Evolutionary conservation across 768 basidiomycete genomes (phyloP), one percentile per base, ranked within the genome.

Genomic region (Austroboletus festivus): DNA sequence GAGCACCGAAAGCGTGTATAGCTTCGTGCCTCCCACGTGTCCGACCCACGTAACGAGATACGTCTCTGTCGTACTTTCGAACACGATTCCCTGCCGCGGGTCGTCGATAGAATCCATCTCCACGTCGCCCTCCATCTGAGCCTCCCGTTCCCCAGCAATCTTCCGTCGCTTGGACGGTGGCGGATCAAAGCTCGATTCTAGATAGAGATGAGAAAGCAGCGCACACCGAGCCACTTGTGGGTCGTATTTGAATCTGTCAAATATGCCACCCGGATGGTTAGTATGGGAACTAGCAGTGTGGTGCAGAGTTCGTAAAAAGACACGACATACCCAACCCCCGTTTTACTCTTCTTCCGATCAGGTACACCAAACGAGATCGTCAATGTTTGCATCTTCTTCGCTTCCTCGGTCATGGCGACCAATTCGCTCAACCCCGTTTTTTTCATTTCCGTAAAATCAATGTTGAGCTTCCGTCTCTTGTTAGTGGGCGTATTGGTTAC

Each of bases 171-270:
- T 68, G 11, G 47, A n/a, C 7, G 55, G 54, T 3, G 54, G 55
- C 4, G 54, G 62, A 15, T 6, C 26, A 16, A 56, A 20, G n/a
- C 47, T 39, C n/a, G 57, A 53, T 6, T 28, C 59, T 31, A 35
- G 53, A 18, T 52, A 47, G 20, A 53, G 50, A 24, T 61, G 54
- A 18, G 79, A 76, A 61, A 81, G 81, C 13, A 82, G 64, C 1
- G 72, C 64, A 23, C 66, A 64, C 23, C 68, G 68, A 7, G 82
- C 63, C 3, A 73, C 59, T 5, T 58, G 57, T 0, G 79, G 73
- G 8, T 75, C 67, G 50, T 80, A 83, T 62, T 81, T 81, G 49
- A 75, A 82, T 44, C 81, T 83, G 33, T 35, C 19, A 10, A 23
- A 24, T 30, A 37, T 16, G 7, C 20, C 37, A n/a, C n/a, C n/a